Evolutionary conservation across 495 filamentous ascomycete species (phyloP).

Genomic region (Cetradonia linearis): DNA sequence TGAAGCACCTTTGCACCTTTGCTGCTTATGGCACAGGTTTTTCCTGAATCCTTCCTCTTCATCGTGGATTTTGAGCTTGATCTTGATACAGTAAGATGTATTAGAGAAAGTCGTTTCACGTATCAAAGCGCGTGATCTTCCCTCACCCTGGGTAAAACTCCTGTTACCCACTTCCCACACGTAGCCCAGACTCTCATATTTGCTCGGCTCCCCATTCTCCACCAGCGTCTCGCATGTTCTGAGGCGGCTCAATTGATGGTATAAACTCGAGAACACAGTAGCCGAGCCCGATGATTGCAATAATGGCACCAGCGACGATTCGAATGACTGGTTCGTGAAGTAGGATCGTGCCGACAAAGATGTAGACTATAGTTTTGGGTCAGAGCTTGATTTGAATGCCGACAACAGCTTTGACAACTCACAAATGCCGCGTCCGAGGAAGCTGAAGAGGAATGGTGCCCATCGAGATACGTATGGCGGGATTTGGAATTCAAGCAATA

Average conservation of each 20-base stretch:
- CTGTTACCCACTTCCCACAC: neutral
- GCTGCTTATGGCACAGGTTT: neutral
- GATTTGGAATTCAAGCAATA: constrained; percentile 78
- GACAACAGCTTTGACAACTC: constrained; percentile 34
- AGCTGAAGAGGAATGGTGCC: constrained; percentile 94
- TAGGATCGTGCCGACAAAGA: constrained; percentile 83
- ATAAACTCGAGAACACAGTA: constrained; percentile 87
- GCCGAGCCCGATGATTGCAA: constrained; percentile 65
- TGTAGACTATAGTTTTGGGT: constrained; percentile 59
- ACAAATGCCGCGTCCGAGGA: constrained; percentile 92
- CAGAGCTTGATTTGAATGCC: constrained; percentile 16
- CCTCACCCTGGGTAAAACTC: neutral
- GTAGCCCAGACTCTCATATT: constrained; percentile 45
- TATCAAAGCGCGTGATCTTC: constrained; percentile 7
- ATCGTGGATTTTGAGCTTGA: neutral
- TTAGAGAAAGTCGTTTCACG: neutral
- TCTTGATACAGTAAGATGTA: neutral
- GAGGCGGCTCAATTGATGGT: constrained; percentile 90
- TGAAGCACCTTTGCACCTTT: neutral
- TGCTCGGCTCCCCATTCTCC: constrained; percentile 87
- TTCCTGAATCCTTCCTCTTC: neutral
- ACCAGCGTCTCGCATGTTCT: constrained; percentile 92
- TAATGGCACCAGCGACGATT: constrained; percentile 56
- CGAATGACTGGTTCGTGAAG: constrained; percentile 49
- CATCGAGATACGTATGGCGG: constrained; percentile 86